A percentile compares a stretch with the other conserved stretches of the same genome.
Conservation (phyloP, 305 asterid species). For the Fraxinus ornus region DNA sequence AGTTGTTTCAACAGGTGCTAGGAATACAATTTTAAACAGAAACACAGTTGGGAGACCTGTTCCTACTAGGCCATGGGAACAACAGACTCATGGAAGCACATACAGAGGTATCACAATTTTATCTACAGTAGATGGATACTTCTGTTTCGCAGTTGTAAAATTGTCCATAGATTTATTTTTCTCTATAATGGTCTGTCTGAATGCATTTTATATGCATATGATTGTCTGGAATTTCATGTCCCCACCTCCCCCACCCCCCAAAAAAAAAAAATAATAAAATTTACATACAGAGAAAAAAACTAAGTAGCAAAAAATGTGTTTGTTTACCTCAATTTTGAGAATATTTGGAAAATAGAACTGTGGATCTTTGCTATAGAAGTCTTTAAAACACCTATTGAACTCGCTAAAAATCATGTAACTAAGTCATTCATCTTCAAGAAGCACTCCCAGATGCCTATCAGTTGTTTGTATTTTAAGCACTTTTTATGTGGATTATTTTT, state of each 20-base stretch:
- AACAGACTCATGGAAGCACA: constrained; percentile 63
- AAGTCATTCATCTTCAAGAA: not conserved
- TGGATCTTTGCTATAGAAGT: not conserved
- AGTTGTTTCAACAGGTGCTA: constrained; percentile 58
- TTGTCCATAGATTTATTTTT: not conserved
- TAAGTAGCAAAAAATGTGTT: not conserved
- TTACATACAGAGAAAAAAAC: not conserved
- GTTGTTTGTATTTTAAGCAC: not conserved
- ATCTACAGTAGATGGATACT: not conserved
- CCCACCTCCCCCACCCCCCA: not conserved
- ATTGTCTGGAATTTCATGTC: not conserved
- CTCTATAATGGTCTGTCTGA: not conserved
- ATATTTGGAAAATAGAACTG: not conserved
- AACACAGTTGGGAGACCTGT: constrained; percentile 74
- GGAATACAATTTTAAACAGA: constrained; percentile 45
- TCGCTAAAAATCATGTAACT: not conserved
- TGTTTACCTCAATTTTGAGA: not conserved
- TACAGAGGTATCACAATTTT: constrained; percentile 62
- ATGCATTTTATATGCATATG: not conserved
- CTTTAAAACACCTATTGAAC: not conserved
- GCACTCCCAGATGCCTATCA: not conserved
- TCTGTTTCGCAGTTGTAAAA: not conserved
- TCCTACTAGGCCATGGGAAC: constrained; percentile 96
- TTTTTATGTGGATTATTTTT: not conserved
- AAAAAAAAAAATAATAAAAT: not conserved